Conservation (phyloP, 2,329 filamentous ascomycete species). For the Aschersonia sp. region DNA sequence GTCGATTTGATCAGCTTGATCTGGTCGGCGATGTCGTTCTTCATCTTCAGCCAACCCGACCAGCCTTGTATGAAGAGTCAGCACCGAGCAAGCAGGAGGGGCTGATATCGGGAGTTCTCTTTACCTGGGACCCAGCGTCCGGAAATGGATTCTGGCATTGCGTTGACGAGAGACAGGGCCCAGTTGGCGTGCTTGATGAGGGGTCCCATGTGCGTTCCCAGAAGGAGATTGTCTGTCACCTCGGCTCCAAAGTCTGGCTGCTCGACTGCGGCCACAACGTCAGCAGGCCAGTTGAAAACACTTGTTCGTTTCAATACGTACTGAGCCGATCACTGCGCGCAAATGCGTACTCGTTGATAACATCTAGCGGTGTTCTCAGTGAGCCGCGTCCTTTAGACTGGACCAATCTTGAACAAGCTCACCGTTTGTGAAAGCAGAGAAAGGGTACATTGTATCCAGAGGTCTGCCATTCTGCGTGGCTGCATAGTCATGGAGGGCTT, state of each 20-base stretch:
- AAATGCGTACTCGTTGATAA: constrained; percentile 26
- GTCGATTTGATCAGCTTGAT: constrained; percentile 20
- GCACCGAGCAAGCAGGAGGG: constrained; percentile 6
- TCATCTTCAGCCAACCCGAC: constrained; percentile 23
- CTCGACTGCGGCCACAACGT: constrained; percentile 12
- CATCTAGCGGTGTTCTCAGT: constrained; percentile 10
- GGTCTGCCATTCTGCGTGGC: constrained; percentile 11
- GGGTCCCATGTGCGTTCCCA: constrained; percentile 22
- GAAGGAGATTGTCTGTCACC: constrained; percentile 19
- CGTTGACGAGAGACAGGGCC: constrained; percentile 19
- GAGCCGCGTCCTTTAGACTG: not conserved
- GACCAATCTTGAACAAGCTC: constrained; percentile 1
- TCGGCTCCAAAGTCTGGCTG: constrained; percentile 18
- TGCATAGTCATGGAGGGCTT: constrained; percentile 15
- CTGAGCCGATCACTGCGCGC: constrained; percentile 18
- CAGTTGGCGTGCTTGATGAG: constrained; percentile 21
- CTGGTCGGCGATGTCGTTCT: constrained; percentile 20
- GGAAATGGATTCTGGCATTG: constrained; percentile 20
- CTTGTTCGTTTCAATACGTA: constrained; percentile 4
- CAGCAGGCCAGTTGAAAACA: not conserved
- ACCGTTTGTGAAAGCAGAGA: constrained; percentile 24
- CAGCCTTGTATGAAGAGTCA: constrained; percentile 14
- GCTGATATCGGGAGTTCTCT: not conserved
- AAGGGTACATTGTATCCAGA: constrained; percentile 21
- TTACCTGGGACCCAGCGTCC: constrained; percentile 18